These are phyloP conservation scores for Macrolepiota albuminosa DNA, from an alignment of 768 basidiomycete species.

Conservation along the genomic window DNA sequence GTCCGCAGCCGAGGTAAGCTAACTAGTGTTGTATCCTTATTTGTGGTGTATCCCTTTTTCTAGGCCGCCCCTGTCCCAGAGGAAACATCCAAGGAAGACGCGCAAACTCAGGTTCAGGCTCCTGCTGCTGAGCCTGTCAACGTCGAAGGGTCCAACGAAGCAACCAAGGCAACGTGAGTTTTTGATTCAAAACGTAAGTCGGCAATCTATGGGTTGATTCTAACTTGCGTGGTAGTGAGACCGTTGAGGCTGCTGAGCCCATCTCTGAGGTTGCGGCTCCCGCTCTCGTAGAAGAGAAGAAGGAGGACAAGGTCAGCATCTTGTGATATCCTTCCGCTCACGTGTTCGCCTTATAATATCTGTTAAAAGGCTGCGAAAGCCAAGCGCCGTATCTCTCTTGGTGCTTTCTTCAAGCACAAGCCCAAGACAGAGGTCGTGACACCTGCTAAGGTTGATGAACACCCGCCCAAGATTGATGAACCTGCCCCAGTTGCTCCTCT, in stretches of 20 bases:
- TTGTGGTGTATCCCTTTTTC: background rate
- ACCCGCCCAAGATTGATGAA: slow-evolving; percentile 86
- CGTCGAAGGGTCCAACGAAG: slow-evolving; percentile 52
- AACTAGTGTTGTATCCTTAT: background rate
- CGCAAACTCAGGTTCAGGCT: slow-evolving; percentile 24
- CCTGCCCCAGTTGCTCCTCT: slow-evolving; percentile 78
- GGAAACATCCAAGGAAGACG: slow-evolving; percentile 25
- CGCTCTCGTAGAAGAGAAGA: slow-evolving; percentile 33
- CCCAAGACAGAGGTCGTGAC: slow-evolving; percentile 57
- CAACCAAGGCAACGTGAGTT: slow-evolving; percentile 69
- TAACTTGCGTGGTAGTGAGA: slow-evolving; percentile 30
- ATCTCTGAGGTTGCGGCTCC: slow-evolving; percentile 29
- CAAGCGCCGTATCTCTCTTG: slow-evolving; percentile 80
- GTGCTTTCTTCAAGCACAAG: slow-evolving; percentile 78
- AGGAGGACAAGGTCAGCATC: slow-evolving; percentile 36
- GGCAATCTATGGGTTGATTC: background rate
- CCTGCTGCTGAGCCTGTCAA: slow-evolving; percentile 28
- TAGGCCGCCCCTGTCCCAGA: slow-evolving; percentile 38
- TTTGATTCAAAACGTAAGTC: background rate
- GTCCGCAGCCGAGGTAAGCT: slow-evolving; percentile 39
- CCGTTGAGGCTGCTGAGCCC: slow-evolving; percentile 34
- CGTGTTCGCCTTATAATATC: background rate
- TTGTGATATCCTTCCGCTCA: background rate
- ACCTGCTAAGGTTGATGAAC: slow-evolving; percentile 82
- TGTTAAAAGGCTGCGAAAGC: slow-evolving; percentile 53